Evolutionary conservation across 1,284 basidiomycete species (phyloP), one percentile per base, ranked within the genome.

Genomic region (Microbotryum saponariae): DNA sequence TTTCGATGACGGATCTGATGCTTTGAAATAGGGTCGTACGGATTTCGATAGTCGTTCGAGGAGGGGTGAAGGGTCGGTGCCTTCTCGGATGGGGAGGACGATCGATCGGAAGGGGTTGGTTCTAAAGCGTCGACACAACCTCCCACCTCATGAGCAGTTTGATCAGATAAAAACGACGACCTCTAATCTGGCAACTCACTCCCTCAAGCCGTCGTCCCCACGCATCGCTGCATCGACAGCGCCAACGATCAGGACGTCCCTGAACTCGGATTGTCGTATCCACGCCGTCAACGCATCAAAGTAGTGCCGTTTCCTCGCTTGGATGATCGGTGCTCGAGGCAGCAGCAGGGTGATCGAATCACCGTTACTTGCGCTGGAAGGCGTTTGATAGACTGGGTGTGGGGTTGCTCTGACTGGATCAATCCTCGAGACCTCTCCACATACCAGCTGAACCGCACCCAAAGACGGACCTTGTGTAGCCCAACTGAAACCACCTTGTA

Each of bases 1-100:
- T 79, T 77, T 47, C 77, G 79, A 25, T 77, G 75, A 6, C 6
- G 48, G 14, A 9, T 12, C 0, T 16, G 48, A 14, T 42, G 9
- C 37, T 42, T 42, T 16, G 16, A 18, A 10, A 42, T 42, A 42
- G 37, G 37, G 16, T 42, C 37, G 37, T 42, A 42, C 37, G 16
- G 37, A 42, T 18, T 42, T 42, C 3, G 14, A 4, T 42, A 42
- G 37, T 1, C 37, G 37, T 18, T 42, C 14, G 14, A 42, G 37
- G 16, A 42, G 37, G 12, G 37, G 37, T 12, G 37, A 42, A 0
- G 6, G 37, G 37, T 16, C 14, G 37, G 37, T 6, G 4, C 37
- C 37, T 42, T 16, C 37, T 42, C 37, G 37, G 12, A 6, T 18
- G 3, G 37, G 37, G 16, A 42, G 37, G 37, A 42, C 37, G 37